Conservation (phyloP, 768 basidiomycete species). For the Lyophyllum shimeji region DNA sequence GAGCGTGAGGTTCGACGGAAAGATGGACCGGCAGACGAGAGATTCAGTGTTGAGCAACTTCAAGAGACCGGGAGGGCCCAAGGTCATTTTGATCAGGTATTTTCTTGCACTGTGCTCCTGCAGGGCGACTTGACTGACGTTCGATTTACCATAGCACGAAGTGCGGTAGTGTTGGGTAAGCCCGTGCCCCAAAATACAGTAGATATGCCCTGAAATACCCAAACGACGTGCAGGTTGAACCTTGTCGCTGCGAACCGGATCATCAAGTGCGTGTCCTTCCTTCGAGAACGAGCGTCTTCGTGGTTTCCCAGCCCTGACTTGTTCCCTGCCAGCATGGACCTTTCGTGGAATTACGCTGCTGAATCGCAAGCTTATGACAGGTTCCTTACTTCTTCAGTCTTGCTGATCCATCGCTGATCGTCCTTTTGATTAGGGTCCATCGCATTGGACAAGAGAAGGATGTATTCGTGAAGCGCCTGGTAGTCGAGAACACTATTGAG, state of each 20-base stretch:
- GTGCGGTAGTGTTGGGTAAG: slow-evolving; percentile 63
- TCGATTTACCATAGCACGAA: slow-evolving; percentile 42
- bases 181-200: not conserved
- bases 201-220: not conserved
- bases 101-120: slow-evolving; percentile 6
- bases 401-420: slow-evolving; percentile 16
- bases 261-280: slow-evolving; percentile 48
- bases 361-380: slow-evolving; percentile 66
- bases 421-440: slow-evolving; percentile 50
- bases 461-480: slow-evolving; percentile 66
- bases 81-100: slow-evolving; percentile 66
- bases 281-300: not conserved
- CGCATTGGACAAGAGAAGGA: slow-evolving; percentile 70
- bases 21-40: slow-evolving; percentile 55
- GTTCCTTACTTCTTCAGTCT: slow-evolving; percentile 7
- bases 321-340: slow-evolving; percentile 50
- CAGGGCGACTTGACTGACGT: not conserved
- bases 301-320: not conserved
- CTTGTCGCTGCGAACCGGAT: slow-evolving; percentile 68
- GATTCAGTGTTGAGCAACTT: slow-evolving; percentile 52
- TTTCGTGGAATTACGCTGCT: slow-evolving; percentile 73
- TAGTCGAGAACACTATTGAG: slow-evolving; percentile 71
- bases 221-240: slow-evolving; percentile 40
- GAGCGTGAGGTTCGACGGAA: slow-evolving; percentile 65
- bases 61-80: slow-evolving; percentile 55